Base-by-base conservation (phyloP, 495 filamentous ascomycete species). In the Pyronema domesticum region DNA sequence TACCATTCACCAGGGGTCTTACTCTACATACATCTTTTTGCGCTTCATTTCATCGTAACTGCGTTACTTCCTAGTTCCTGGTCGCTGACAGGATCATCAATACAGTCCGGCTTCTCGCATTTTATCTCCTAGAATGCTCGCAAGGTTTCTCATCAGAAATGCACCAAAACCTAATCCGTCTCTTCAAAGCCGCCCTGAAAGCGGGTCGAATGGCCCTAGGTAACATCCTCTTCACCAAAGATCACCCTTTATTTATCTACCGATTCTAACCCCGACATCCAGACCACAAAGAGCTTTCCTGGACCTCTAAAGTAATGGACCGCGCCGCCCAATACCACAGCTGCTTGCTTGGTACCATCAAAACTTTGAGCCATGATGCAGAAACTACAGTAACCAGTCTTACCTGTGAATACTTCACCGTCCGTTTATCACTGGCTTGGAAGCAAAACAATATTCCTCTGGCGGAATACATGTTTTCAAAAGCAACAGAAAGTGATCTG, bases 401-500 rank as follows among this genome's bases (percentile, higher is more conserved):
- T 9, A 70, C 74, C 42, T 67, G 72, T 37, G 79, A 88, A 57
- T 94, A 89, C 60, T 79, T 80, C 47, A 74, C 79, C 50, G 68
- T 89, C 52, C 73, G 86, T 52, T 80, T 78, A 37, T 73, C 74
- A 13, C 60, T 93, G 67, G 76, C 82, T 30, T 89, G 80, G 82
- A 72, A 74, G 46, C 79, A 85, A 62, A 73, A 74, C 43, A 74
- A 81, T 34, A 69, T 80, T 30, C 81, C 89, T 54, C 72, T 93
- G 34, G 84, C 86, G 8, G 83, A 91, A 51, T 78, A 83, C 64
- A 75, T 89, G 70, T 88, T 81, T 66, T 69, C 69, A 13, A 83
- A 84, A 58, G 64, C 74, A 7, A 68, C 72, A 33, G 55, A 58
- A 23, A 56, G 63, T 7, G 63, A 71, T 8, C 10, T 43, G 6